Evolutionary conservation across 345 rosid genomes (phyloP), one percentile per base, ranked within the genome.

Genomic region (Rhizophora mangle): DNA sequence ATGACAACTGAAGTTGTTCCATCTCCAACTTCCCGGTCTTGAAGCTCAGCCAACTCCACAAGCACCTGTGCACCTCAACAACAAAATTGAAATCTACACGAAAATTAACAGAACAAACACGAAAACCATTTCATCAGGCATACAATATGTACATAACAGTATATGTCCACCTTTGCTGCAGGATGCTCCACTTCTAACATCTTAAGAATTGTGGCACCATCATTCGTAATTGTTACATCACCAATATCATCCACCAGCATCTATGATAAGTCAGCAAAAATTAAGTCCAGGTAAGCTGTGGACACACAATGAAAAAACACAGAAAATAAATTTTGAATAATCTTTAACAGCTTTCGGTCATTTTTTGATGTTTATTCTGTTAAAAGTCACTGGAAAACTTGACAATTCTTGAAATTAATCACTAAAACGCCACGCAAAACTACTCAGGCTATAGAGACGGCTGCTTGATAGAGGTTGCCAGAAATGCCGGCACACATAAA

Each of bases 171-270:
- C 94, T 95, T 92, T 63, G 98, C 99, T 78, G 99, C 96, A 2
- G 99, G 98, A 79, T 90, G 99, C 82, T 95, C 98, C 54, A 92
- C 96, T 72, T 95, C 98, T 73, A 92, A 66, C 98, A 92, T 92
- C 79, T 92, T 89, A 32, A 95, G 88, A 67, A 95, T 89, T 1
- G 99, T 95, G 21, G 96, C 98, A 72, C 99, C 98, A 39, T 96
- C 99, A 69, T 92, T 89, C 8, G 99, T 95, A 59, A 95, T 92
- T 16, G 96, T 90, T 32, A 92, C 96, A 66, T 96, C 99, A 63
- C 99, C 94, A 65, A 90, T 88, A 76, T 95, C 98, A 85, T 95
- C 98, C 57, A 95, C 99, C 54, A 92, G 81, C 99, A 92, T 92
- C 99, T 95, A 69, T 47, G 54, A 60, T 24, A 74, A 73, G 32